Base-by-base conservation (phyloP, 2,329 filamentous ascomycete species). In the Aaosphaeria arxii region DNA sequence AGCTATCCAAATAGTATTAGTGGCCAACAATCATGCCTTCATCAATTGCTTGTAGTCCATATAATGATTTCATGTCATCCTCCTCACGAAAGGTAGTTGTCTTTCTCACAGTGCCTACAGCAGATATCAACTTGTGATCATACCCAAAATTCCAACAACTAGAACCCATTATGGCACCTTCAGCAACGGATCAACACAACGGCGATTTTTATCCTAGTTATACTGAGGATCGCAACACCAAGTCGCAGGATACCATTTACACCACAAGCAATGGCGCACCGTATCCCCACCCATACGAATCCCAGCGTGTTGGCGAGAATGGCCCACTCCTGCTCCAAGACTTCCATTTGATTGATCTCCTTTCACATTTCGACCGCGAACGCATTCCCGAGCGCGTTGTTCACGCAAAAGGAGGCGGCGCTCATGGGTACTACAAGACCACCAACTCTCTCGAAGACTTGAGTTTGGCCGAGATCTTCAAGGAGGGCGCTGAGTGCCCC, bases 401-500 rank as follows among this genome's bases (percentile, higher is more conserved):
- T 9, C 75, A 78, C 56, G 75, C 75, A 29, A 77, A 77, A 59
- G 75, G 75, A 48, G 70, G 71, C 45, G 75, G 75, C 46, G 75
- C 75, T 30, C 75, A 77, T 53, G 75, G 75, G 13, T 71, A 67
- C 59, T 78, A 75, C 64, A 68, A 69, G 52, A 74, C 71, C 7
- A 78, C 75, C 35, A 68, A 77, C 39, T 61, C 72, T 1, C 53
- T 77, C 31, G 74, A 76, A 30, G 75, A 77, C 51, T 59, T 78
- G 4, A 74, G 63, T 45, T 45, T 71, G 44, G 74, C 74, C 36
- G 74, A 77, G 48, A 77, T 77, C 59, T 74, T 80, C 48, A 11
- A 9, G 7, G 75, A 82, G 45, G 87, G 86, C 57, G 89, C 89
- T 74, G 82, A 82, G 67, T 88, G 85, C 42, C 82, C 85, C 11